A percentile compares a stretch with the other conserved stretches of the same genome.
Conservation (phyloP, 352 stramenopile species). For the Globisporangium heterothallicum region DNA sequence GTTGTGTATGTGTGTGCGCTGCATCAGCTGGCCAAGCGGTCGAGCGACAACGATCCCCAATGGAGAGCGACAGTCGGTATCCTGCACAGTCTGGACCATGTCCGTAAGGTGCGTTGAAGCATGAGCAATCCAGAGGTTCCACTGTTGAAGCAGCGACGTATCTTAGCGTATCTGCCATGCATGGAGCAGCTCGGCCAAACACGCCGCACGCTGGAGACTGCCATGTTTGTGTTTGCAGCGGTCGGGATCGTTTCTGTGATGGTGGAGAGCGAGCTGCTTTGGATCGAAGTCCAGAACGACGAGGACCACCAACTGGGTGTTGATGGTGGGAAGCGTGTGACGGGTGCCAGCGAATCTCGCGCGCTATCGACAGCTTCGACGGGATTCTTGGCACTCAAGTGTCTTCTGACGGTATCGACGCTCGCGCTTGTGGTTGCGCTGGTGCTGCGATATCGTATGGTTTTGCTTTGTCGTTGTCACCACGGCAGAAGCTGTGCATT, state of each 20-base stretch:
- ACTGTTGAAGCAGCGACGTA: conserved; percentile 1
- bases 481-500: too few species aligned
- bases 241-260: conserved; percentile 31
- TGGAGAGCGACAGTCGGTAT: conserved; percentile 30
- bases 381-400: conserved; percentile 34
- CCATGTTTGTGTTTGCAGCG: conserved; percentile 34
- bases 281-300: conserved; percentile 23
- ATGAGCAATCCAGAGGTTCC: not conserved
- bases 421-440: conserved; percentile 29
- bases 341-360: too few species aligned
- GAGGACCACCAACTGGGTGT: not conserved
- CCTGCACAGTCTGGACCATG: conserved; percentile 31
- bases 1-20: not conserved
- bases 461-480: too few species aligned
- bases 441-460: conserved; percentile 44
- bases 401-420: conserved; percentile 28
- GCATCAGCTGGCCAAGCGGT: not conserved
- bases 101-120: conserved; percentile 17
- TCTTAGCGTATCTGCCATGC: not conserved
- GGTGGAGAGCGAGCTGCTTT: conserved; percentile 49
- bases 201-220: conserved; percentile 31
- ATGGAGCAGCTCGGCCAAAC: conserved; percentile 14
- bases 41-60: conserved; percentile 17
- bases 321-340: not conserved
- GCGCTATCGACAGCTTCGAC: conserved; percentile 8